Base-by-base conservation (phyloP, 306 rosid genomes). In the Dryas drummondii region DNA sequence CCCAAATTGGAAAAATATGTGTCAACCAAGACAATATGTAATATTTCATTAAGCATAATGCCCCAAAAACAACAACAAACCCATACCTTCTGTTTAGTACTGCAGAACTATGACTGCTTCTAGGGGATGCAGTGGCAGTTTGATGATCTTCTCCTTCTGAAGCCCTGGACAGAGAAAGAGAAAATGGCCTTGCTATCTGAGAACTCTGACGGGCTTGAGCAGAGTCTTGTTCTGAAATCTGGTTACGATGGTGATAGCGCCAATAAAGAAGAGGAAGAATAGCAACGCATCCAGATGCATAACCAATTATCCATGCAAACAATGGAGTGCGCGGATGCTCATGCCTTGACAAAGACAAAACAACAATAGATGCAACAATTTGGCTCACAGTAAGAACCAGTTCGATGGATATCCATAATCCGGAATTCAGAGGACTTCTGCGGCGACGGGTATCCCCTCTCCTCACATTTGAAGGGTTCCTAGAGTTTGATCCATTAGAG, bases 241-340 rank as follows among this genome's bases (percentile, higher is more conserved):
- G 97, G 80, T 82, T 90, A 77, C 86, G 90, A 78, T 90, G 90
- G 78, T 81, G 80, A 83, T 91, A 94, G 74, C 99, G 90, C 99
- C 99, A 94, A 77, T 82, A 92, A 65, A 94, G 96, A 75, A 94
- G 87, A 83, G 99, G 99, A 64, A 94, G 89, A 47, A 88, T 94
- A 71, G 97, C 96, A 88, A 84, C 85, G 81, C 99, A 90, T 70
- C 99, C 99, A 69, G 87, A 82, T 71, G 97, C 97, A 85, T 92
- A 91, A 15, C 99, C 97, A 41, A 94, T 80, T 55, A 94, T 85
- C 99, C 99, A 94, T 3, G 80, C 90, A 86, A 86, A 86, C 89
- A 94, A 85, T 10, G 99, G 99, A 6, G 92, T 84, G 26, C 9
- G 88, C 0, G 99, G 97, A 81, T 82, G 91, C 71, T 94, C 99